Evolutionary conservation across 176 grass and related monocot genomes (phyloP), one percentile per base, ranked within the genome.

Genomic region (Musa acuminata): DNA sequence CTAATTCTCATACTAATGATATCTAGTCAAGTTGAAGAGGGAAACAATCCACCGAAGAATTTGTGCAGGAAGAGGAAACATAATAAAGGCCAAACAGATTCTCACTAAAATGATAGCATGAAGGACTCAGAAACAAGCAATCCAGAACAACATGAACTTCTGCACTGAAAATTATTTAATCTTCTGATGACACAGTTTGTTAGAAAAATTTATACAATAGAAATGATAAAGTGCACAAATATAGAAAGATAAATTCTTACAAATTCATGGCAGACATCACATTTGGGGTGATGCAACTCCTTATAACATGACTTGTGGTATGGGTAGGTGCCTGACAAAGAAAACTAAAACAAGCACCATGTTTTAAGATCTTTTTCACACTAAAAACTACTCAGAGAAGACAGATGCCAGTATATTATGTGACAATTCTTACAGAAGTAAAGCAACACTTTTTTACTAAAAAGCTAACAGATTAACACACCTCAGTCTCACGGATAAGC

Each of bases 261-360:
- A 93, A 93, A 98, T 27, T 93, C 87, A 85, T 88, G 85, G 80
- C 94, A 98, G 71, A 98, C 86, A 72, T 98, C 87, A 23, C 94
- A 98, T 85, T 91, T 98, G 21, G 94, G 94, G 75, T 98, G 87
- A 88, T 91, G 88, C 59, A 91, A 58, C 79, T 93, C 90, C 85
- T 98, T 98, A 74, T 98, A 91, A 72, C 90, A 98, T 63, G 75
- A 49, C 67, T 98, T 98, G 80, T 93, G 94, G 64, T 93, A 98
- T 58, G 87, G 72, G 69, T 85, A 82, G 72, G 82, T 52, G 53
- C 87, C 84, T 69, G 88, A 82, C 88, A 98, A 87, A 67, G 90
- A 91, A 77, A 98, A 93, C 94, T 98, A 35, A 88, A 78, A 80
- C 50, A 57, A 78, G 35, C 55, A 65, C 26, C 11, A 51, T 53